Conservation (phyloP, 2,329 filamentous ascomycete species). For the Verticillium longisporum region DNA sequence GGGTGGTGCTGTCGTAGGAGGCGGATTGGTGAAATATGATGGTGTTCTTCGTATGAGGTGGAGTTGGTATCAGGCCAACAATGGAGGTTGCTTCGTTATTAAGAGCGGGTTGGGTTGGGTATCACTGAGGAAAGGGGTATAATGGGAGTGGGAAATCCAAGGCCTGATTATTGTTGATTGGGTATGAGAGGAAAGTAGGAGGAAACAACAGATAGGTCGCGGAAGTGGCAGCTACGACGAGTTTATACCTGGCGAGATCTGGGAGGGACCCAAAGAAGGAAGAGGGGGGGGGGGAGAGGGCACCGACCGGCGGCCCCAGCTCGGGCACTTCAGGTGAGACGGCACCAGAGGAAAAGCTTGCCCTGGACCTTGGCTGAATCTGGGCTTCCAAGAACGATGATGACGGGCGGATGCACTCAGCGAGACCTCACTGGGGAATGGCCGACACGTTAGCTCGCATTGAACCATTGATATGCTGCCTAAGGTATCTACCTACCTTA, state of each 20-base stretch:
- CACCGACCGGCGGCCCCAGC: not conserved
- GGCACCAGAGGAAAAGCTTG: not conserved
- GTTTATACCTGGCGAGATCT: not conserved
- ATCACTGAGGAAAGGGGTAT: conserved; percentile 2
- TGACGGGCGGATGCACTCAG: not conserved
- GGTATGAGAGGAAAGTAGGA: not conserved
- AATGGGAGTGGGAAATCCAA: not conserved
- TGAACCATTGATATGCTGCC: not conserved
- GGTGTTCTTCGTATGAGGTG: not conserved
- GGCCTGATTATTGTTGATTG: not conserved
- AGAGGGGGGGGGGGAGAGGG: not conserved
- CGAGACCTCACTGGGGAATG: not conserved
- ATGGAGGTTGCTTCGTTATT: not conserved
- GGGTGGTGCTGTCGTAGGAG: not conserved
- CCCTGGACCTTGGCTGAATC: not conserved
- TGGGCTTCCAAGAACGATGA: not conserved
- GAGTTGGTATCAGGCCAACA: not conserved
- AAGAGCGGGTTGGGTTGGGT: not conserved
- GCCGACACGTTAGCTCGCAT: not conserved
- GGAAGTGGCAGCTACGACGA: not conserved
- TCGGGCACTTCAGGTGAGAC: not conserved
- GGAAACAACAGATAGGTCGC: not conserved
- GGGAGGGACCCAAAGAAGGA: not conserved
- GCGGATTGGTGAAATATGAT: not conserved
- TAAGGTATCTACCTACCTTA: too few relatives aligned